Conservation (phyloP, 352 stramenopile genomes). For the Phytophthora melonis region DNA sequence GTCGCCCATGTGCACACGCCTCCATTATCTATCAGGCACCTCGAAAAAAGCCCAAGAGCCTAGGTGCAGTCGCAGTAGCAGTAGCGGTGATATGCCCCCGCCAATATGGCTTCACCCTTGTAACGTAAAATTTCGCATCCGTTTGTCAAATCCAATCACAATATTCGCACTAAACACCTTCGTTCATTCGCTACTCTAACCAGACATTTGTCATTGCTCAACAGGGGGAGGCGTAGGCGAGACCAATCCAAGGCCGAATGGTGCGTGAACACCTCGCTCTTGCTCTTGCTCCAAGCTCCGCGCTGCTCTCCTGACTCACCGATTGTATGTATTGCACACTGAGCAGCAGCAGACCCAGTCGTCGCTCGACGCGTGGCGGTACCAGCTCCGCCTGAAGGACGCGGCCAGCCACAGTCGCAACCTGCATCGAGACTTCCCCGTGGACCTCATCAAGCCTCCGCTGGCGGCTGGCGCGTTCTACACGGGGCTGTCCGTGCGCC, state of each 20-base stretch:
- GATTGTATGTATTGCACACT: constrained; percentile 1
- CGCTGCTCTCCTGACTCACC: constrained; percentile 3
- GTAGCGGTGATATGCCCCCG: too few relatives aligned
- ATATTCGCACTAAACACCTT: background rate
- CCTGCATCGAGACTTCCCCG: constrained; percentile 52
- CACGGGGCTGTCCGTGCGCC: constrained; percentile 28
- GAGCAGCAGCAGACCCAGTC: constrained; percentile 51
- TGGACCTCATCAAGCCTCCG: constrained; percentile 46
- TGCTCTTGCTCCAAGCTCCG: background rate
- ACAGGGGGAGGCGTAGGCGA: constrained; percentile 9
- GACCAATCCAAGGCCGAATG: constrained; percentile 21
- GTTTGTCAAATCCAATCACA: background rate
- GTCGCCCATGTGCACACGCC: constrained; percentile 11
- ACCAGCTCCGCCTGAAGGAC: constrained; percentile 58
- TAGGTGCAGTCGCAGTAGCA: background rate
- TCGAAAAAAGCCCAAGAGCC: background rate
- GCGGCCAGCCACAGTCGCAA: constrained; percentile 57
- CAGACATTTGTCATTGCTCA: constrained; percentile 25
- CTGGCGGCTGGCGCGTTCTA: constrained; percentile 1
- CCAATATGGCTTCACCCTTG: constrained; percentile 21
- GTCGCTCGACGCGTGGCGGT: constrained; percentile 57
- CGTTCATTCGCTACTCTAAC: constrained; percentile 20
- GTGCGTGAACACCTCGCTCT: constrained; percentile 18
- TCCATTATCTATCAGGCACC: constrained; percentile 33
- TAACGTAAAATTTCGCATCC: constrained; percentile 24